Evolutionary conservation across 2,329 filamentous ascomycete species (phyloP), one percentile per base, ranked within the genome.

Genomic region (Alternaria brassicicola): DNA sequence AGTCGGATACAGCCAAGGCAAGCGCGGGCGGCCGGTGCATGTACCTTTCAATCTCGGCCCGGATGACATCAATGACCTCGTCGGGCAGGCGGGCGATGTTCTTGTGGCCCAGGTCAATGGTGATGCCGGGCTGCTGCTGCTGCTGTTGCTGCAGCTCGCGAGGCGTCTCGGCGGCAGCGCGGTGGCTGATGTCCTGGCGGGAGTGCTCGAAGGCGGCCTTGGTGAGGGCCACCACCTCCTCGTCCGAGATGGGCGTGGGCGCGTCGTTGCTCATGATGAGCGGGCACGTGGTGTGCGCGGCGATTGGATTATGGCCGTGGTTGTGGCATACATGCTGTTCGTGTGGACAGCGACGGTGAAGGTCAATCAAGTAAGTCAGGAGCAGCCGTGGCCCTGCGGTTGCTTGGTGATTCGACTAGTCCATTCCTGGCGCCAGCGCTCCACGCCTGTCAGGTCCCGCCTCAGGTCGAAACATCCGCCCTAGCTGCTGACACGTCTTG

Each of bases 41-140:
- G 55, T 74, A 91, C 88, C 89, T 84, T 79, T 91, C 89, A 62
- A 92, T 81, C 73, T 90, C 88, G 67, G 89, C 83, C 76, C 89
- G 90, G 68, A 92, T 89, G 61, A 92, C 85, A 68, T 90, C 87
- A 38, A 92, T 87, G 41, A 91, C 87, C 75, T 92, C 89, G 57
- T 90, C 88, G 0, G 89, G 89, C 55, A 92, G 78, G 62, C 83
- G 85, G 67, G 87, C 84, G 42, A 93, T 92, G 70, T 87, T 87
- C 77, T 89, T 89, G 69, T 90, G 87, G 76, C 90, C 91, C 63
- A 93, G 78, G 76, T 93, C 89, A 67, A 94, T 89, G 30, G 91
- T 93, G 57, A 92, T 86, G 58, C 91, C 90, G 1, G 88, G 86
- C 71, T 88, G 74, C 79, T 86, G 86, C 71, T 88, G 74, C 79